Conservation (phyloP, 106 monocot species). For the Apostasia ramifera region DNA sequence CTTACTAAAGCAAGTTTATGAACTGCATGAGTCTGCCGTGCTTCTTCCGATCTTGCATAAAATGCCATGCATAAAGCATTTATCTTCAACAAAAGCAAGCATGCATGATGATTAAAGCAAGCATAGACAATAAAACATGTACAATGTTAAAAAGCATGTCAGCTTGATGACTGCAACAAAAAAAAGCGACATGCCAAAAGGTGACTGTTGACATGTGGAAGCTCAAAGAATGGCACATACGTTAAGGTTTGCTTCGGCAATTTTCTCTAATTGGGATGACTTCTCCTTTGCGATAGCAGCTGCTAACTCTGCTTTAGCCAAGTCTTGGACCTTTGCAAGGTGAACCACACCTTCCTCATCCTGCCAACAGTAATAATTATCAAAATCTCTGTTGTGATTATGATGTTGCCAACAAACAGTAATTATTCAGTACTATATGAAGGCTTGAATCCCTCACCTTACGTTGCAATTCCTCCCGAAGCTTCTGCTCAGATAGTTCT, state of each 20-base stretch:
- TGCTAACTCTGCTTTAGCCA: slow-evolving; percentile 78
- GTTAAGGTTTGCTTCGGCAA: slow-evolving; percentile 92
- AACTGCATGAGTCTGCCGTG: slow-evolving; percentile 80
- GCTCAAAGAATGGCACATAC: slow-evolving; percentile 24
- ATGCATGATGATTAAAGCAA: neutral
- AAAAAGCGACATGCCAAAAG: neutral
- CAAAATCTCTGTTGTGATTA: neutral
- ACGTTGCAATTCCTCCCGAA: slow-evolving; percentile 58
- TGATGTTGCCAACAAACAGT: neutral
- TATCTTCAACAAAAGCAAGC: slow-evolving; percentile 35
- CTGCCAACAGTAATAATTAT: slow-evolving; percentile 23
- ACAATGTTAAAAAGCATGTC: neutral
- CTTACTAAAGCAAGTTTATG: slow-evolving; percentile 92
- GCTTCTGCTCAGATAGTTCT: slow-evolving; percentile 84
- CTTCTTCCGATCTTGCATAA: slow-evolving; percentile 97
- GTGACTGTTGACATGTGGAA: slow-evolving; percentile 3
- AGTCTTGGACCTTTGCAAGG: slow-evolving; percentile 53
- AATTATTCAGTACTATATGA: neutral
- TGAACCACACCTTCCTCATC: slow-evolving; percentile 57
- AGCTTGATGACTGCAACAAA: neutral
- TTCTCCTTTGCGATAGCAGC: slow-evolving; percentile 84
- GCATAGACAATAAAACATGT: neutral
- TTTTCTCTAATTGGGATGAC: slow-evolving; percentile 80
- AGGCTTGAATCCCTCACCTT: slow-evolving; percentile 42
- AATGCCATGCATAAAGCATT: slow-evolving; percentile 97